Evolutionary conservation across 208 protist genomes (phyloP).

Genomic region (Trypanosoma scelopori): DNA sequence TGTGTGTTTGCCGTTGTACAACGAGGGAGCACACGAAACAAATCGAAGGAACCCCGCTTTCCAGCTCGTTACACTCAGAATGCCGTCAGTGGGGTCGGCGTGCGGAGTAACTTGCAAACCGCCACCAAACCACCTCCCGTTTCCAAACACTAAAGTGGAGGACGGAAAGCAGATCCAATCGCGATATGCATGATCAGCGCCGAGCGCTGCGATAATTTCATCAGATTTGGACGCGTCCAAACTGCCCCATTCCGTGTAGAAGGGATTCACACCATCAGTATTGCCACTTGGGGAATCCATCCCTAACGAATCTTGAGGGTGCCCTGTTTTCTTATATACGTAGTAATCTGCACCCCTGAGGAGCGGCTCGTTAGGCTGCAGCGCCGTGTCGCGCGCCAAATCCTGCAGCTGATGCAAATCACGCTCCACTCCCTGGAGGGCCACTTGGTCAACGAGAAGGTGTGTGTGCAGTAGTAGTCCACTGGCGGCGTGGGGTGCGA

Average conservation of each 20-base stretch:
- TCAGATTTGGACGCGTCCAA: conserved; percentile 9
- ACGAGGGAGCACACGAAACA: conserved; percentile 34
- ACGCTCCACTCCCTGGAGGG: conserved; percentile 18
- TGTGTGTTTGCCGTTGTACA: conserved; percentile 77
- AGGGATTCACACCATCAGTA: conserved; percentile 15
- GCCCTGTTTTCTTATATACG: conserved; percentile 6
- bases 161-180: conserved; percentile 63
- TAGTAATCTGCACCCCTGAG: conserved; percentile 27
- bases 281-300: background rate
- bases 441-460: background rate
- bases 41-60: conserved; percentile 51
- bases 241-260: conserved; percentile 10
- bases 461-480: conserved; percentile 11
- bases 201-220: conserved; percentile 18
- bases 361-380: conserved; percentile 24
- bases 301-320: background rate
- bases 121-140: conserved; percentile 82
- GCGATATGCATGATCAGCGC: conserved; percentile 8
- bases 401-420: conserved; percentile 19
- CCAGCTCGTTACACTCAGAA: conserved; percentile 80
- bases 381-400: background rate
- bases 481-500: background rate
- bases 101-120: conserved; percentile 76
- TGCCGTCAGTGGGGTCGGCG: conserved; percentile 68
- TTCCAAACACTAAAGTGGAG: conserved; percentile 77